A percentile compares a stretch with the other conserved stretches of the same genome.
phyloP scores from a whole-genome alignment of 2,329 filamentous ascomycete species.

The Chalaropsis thielavioides region DNA sequence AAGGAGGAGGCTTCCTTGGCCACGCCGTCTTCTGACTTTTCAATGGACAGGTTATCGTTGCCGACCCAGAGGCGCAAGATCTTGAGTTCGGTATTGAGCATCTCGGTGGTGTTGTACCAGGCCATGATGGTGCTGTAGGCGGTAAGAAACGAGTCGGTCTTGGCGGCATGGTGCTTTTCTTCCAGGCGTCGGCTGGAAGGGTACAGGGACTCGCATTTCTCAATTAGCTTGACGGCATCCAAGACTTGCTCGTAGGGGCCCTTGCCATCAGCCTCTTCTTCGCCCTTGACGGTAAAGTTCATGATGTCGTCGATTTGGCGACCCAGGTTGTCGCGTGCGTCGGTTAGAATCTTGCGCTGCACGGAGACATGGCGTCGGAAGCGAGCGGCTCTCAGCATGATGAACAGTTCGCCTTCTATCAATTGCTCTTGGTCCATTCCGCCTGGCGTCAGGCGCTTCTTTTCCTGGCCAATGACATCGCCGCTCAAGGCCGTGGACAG shows the following conservation, averaged over 20 bases:
- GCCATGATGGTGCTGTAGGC: conserved; percentile 81
- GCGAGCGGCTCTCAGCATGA: conserved; percentile 69
- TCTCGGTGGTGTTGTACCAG: conserved; percentile 92
- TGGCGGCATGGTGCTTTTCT: conserved; percentile 58
- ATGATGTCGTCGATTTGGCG: conserved; percentile 74
- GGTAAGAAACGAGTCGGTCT: conserved; percentile 61
- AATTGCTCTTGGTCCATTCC: conserved; percentile 43
- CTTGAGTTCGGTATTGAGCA: conserved; percentile 87
- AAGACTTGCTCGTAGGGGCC: conserved; percentile 76
- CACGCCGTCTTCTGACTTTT: conserved; percentile 49
- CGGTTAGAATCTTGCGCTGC: conserved; percentile 77
- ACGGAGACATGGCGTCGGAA: conserved; percentile 74
- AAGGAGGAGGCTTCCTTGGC: conserved; percentile 79
- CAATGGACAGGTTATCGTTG: conserved; percentile 84
- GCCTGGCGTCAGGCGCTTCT: conserved; percentile 76
- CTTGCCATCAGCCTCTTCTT: conserved; percentile 71
- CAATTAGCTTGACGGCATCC: conserved; percentile 79
- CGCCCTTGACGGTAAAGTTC: conserved; percentile 85
- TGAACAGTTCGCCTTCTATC: conserved; percentile 62
- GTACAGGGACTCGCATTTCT: conserved; percentile 74
- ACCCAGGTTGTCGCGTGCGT: conserved; percentile 60
- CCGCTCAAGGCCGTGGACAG: conserved; percentile 86
- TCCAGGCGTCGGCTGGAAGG: conserved; percentile 65
- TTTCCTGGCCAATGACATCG: conserved; percentile 95
- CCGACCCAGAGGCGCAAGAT: conserved; percentile 94